These are phyloP conservation scores for Podospora conica DNA, from an alignment of 495 filamentous ascomycete species.

Conservation along the genomic window DNA sequence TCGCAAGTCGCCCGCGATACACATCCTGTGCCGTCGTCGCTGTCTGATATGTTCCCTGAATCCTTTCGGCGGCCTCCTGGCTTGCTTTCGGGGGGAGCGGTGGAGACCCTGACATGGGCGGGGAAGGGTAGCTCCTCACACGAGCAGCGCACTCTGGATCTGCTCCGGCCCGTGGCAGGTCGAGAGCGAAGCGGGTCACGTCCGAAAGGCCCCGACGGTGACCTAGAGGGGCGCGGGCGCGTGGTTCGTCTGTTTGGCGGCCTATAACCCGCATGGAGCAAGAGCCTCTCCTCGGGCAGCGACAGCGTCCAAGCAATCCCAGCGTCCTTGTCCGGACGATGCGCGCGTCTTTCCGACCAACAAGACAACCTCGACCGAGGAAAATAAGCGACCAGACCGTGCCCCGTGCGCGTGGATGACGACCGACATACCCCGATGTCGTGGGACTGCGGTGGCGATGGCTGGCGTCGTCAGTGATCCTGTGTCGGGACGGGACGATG, in stretches of 20 bases:
- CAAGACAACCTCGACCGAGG: slow-evolving; percentile 16
- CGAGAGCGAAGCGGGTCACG: slow-evolving; percentile 62
- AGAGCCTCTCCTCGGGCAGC: slow-evolving; percentile 21
- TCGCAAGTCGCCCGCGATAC: slow-evolving; percentile 37
- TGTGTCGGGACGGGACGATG: background rate
- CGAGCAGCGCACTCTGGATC: slow-evolving; percentile 61
- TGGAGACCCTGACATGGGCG: slow-evolving; percentile 81
- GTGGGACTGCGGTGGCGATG: slow-evolving; percentile 6
- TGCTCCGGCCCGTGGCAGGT: slow-evolving; percentile 61
- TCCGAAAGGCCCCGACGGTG: slow-evolving; percentile 56
- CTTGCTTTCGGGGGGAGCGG: slow-evolving; percentile 59
- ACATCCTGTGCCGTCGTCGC: slow-evolving; percentile 41
- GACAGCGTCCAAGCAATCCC: slow-evolving; percentile 23
- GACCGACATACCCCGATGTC: slow-evolving; percentile 29
- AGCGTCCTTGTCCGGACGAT: slow-evolving; percentile 22
- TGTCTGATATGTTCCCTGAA: slow-evolving; percentile 44
- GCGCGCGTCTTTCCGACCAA: slow-evolving; percentile 12
- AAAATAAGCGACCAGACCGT: slow-evolving; percentile 26
- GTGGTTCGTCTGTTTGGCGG: slow-evolving; percentile 37
- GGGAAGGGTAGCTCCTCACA: slow-evolving; percentile 64
- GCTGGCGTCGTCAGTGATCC: slow-evolving; percentile 9
- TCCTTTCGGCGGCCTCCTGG: slow-evolving; percentile 53
- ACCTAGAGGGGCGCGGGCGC: slow-evolving; percentile 48
- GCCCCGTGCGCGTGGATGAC: slow-evolving; percentile 15
- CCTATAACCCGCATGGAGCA: slow-evolving; percentile 46